These are phyloP conservation scores for Sarocladiaceae sp. DNA, from an alignment of 2,329 filamentous ascomycete species.

Conservation along the genomic window DNA sequence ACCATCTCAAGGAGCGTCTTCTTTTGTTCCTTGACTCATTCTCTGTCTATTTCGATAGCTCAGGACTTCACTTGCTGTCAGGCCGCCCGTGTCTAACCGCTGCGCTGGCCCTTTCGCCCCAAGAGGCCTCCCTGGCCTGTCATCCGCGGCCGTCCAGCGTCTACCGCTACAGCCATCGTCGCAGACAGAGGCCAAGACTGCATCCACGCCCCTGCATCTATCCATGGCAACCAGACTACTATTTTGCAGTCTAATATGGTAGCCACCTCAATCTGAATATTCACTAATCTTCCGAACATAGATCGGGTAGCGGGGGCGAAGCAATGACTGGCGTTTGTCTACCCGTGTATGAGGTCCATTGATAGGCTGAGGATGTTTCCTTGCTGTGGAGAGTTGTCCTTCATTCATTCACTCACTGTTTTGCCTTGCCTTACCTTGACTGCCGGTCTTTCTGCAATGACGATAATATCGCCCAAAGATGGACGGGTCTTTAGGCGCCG, in stretches of 20 bases:
- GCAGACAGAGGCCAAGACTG: neutral
- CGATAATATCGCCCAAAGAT: neutral
- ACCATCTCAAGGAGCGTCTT: neutral
- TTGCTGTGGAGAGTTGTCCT: neutral
- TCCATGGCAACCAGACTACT: neutral
- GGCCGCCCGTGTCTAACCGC: neutral
- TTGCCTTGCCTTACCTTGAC: no score
- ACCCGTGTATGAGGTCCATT: neutral
- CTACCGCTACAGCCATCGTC: slow-evolving; percentile 10
- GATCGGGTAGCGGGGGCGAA: neutral
- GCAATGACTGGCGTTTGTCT: neutral
- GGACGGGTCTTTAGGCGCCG: neutral
- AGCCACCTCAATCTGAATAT: neutral
- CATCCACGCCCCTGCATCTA: neutral
- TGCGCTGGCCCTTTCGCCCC: neutral
- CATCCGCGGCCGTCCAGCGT: slow-evolving; percentile 10
- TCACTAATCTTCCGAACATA: neutral
- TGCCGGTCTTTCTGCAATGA: slow-evolving; percentile 1
- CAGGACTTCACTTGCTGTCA: neutral
- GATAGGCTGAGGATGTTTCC: neutral
- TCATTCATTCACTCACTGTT: neutral
- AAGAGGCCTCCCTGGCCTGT: slow-evolving; percentile 10
- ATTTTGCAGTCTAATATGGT: neutral
- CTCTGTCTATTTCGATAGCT: neutral
- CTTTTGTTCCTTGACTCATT: neutral